These are phyloP conservation scores for Thalassiosira profunda DNA, from an alignment of 108 stramenopile species.

Conservation along the genomic window DNA sequence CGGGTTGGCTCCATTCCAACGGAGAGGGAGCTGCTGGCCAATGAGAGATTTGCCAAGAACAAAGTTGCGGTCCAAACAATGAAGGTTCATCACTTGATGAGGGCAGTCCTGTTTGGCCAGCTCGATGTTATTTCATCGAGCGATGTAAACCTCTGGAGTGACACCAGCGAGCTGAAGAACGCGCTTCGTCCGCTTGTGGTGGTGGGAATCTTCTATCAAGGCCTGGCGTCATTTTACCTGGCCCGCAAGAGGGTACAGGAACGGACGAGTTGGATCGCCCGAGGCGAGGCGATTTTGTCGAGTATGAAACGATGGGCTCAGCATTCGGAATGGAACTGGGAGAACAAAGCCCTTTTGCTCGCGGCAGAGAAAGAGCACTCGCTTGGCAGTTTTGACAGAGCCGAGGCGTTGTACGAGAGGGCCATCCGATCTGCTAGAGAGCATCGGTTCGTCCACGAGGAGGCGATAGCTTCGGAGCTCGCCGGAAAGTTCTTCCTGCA, in stretches of 20 bases:
- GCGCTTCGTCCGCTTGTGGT: not conserved
- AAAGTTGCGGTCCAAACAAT: not conserved
- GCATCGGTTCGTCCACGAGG: constrained; percentile 17
- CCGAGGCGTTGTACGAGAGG: constrained; percentile 10
- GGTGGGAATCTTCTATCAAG: not conserved
- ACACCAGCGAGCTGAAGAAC: not conserved
- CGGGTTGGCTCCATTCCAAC: not conserved
- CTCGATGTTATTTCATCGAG: not conserved
- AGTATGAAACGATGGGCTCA: not conserved
- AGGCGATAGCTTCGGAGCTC: constrained; percentile 11
- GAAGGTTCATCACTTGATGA: not conserved
- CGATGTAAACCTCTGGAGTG: not conserved
- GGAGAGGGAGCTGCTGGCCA: not conserved
- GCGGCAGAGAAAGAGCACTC: not conserved
- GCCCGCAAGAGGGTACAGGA: not conserved
- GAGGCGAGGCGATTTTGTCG: not conserved
- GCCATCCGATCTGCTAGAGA: constrained; percentile 10
- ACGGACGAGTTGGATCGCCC: not conserved
- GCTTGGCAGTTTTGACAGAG: constrained; percentile 1
- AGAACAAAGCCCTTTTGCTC: constrained; percentile 2
- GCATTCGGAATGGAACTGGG: constrained; percentile 4
- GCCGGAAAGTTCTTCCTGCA: constrained; percentile 28
- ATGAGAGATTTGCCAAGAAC: not conserved
- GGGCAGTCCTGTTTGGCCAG: not conserved
- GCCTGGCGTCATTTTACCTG: not conserved